Evolutionary conservation across 805 yeast species (phyloP), one percentile per base, ranked within the genome.

Genomic region (Scheffersomyces spartinae): DNA sequence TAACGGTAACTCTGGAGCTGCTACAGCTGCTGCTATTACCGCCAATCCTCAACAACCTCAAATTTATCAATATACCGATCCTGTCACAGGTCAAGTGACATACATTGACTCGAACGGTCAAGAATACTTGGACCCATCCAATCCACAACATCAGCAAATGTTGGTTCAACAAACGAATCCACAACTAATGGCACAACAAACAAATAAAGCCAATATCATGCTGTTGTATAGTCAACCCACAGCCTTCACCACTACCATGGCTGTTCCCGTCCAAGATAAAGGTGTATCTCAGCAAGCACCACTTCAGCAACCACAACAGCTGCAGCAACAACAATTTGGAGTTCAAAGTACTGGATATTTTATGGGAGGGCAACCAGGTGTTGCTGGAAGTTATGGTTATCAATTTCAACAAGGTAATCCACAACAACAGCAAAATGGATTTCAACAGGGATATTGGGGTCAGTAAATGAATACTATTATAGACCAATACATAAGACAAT

Each of bases 51-150:
- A 18, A 29, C 54, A 33, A 52, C 68, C 47, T 26, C 78, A 58
- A 47, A 72, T 61, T 49, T 78, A 54, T 39, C 88, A 77, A 41
- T 79, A 73, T 43, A 61, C 76, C 12, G 86, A 79, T 38, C 84
- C 85, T 3, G 55, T 65, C 6, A 75, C 84, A 0, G 86, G 88
- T 8, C 65, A 71, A 24, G 49, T 76, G 4, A 63, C 68, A 17
- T 79, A 78, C 38, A 68, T 78, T 18, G 86, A 79, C 40, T 64
- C 74, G 7, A 71, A 67, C 23, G 77, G 77, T 2, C 84, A 77
- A 39, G 80, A 76, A 39, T 68, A 66, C 34, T 41, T 67, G 29
- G 71, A 66, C 39, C 66, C 69, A 7, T 53, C 40, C 31, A 54
- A 55, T 27, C 70, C 64, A 20, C 64, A 56, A 23, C 61, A 55